Conservation (phyloP, 23 red algal genomes). For the Gracilaria vermiculophylla region DNA sequence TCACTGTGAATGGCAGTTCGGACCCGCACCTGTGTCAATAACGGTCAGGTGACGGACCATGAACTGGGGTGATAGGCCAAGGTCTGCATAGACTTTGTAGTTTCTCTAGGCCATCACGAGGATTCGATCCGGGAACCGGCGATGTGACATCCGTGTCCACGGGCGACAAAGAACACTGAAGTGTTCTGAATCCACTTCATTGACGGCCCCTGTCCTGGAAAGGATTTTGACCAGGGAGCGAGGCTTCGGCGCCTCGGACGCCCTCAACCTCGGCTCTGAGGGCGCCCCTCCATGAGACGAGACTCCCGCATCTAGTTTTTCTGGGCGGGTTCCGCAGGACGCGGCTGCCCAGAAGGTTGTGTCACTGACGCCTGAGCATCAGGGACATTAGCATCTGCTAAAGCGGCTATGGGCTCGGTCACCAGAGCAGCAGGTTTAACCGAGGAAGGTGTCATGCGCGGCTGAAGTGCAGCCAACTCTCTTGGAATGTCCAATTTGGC, state of each 20-base stretch:
- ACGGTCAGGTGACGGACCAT: background rate
- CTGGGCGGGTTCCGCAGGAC: background rate
- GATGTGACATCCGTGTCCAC: background rate
- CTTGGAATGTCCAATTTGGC: no score
- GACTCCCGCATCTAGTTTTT: background rate
- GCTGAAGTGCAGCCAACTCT: no score
- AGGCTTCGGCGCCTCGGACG: background rate
- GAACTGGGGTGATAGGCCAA: background rate
- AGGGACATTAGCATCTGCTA: no score
- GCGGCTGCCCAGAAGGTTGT: background rate
- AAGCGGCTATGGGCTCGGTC: no score
- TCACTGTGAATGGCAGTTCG: background rate
- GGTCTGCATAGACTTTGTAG: background rate
- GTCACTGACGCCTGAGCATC: background rate
- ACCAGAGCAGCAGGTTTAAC: no score
- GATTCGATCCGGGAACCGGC: background rate
- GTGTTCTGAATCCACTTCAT: background rate
- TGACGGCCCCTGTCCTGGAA: background rate
- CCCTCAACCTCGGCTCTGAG: background rate
- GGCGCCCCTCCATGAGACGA: background rate
- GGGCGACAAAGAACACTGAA: background rate
- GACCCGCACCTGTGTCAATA: background rate
- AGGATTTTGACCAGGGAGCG: background rate
- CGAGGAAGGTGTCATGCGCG: no score
- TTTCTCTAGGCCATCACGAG: background rate